Base-by-base conservation (phyloP, 352 stramenopile species). In the Globisporangium rhizosaccharum region DNA sequence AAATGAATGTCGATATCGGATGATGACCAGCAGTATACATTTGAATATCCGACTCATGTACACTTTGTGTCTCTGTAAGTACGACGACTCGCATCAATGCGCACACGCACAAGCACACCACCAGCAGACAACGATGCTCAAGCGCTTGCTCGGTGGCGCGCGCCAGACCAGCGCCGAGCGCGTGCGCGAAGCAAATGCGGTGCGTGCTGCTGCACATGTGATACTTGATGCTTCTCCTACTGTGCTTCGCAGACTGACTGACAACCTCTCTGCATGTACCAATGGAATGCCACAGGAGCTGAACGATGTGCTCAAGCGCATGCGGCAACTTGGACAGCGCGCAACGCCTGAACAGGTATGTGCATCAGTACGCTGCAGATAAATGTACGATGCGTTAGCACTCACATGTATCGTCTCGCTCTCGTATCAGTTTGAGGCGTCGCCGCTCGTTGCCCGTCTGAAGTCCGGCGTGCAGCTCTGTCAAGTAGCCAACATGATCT, bases 401-500 rank as follows among this genome's bases (percentile, higher is more conserved):
- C 51, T 53, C 28, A 49, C 51, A 20, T 10, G 45, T 18, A 36
- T 41, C 12, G 28, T 23, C 2, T 11, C 51, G 17, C 41, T 12
- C 18, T 25, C 15, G 4, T 0, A 50, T 30, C 20, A 91, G 81
- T 91, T 91, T 50, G 74, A 88, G 56, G 68, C 75, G 47, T 91
- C 81, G 14, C 63, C 79, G 11, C 66, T 91, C 47, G 79, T 91
- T 56, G 60, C 65, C 23, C 79, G 67, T 2, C 63, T 91, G 28
- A 67, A 68, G 52, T 77, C 62, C n/a, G 76, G 75, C n/a, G 59
- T 71, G 30, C 76, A 92, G 62, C 79, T 83, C 45, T 88, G 84
- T 45, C 77, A 79, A 2, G 61, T 94, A 17, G 85, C 76, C 53
- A 90, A 92, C 63, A 85, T 92, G 72, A 90, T 94, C 55, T 94